These are phyloP conservation scores for Eucalyptus erythrocorys DNA, from an alignment of 345 rosid genomes.

Conservation along the genomic window DNA sequence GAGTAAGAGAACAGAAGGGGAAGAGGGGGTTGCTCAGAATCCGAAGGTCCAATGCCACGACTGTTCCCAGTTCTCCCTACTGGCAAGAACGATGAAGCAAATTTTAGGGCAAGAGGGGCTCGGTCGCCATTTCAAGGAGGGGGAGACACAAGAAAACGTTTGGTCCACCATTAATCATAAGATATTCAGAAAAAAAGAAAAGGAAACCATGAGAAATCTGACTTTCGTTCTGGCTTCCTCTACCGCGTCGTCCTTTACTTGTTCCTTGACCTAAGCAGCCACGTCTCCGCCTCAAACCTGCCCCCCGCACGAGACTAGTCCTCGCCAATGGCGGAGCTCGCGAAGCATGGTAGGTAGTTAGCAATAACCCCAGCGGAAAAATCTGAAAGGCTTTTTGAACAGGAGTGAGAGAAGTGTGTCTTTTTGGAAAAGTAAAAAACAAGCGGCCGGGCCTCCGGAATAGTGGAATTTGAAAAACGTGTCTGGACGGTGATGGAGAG, in stretches of 20 bases:
- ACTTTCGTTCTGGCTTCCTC: conserved; percentile 1
- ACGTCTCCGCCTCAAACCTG: neutral
- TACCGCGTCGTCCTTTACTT: conserved; percentile 5
- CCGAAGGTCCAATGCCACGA: neutral
- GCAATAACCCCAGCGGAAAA: neutral
- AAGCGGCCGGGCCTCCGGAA: neutral
- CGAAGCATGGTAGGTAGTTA: neutral
- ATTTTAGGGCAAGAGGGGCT: neutral
- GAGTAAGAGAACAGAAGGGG: neutral
- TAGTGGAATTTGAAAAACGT: conserved; percentile 43
- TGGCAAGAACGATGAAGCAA: neutral
- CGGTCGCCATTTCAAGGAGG: neutral
- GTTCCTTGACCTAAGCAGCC: conserved; percentile 24
- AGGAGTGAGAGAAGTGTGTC: neutral
- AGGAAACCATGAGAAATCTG: neutral
- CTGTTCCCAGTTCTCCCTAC: neutral
- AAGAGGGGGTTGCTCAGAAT: neutral
- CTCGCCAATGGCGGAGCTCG: neutral
- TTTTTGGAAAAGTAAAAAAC: neutral
- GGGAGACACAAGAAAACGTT: too few species aligned
- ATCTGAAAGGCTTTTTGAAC: neutral
- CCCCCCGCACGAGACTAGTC: neutral
- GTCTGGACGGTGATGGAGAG: conserved; percentile 34
- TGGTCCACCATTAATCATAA: neutral
- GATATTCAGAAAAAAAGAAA: neutral